Evolutionary conservation across 176 grass and related monocot genomes (phyloP), one percentile per base, ranked within the genome.

Genomic region (Rhynchospora tenuis): DNA sequence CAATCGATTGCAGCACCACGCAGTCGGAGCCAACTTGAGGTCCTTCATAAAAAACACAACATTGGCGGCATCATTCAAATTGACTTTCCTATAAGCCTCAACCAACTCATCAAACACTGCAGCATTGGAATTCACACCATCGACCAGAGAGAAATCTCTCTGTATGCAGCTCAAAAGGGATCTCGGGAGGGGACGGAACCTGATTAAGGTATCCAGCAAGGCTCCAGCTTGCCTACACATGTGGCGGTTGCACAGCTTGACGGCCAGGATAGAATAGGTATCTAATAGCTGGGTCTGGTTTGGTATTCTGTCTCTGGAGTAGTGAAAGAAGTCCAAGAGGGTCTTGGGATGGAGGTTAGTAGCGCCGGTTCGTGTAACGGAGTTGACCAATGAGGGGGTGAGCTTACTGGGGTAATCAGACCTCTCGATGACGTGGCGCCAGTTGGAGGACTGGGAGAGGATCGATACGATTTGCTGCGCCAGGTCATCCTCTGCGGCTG

Each of bases 271-370:
- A 47, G 86, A 86, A 23, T 86, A 90, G 74, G 90, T 79, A 59
- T 90, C 88, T 64, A 84, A 43, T 13, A 73, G 9, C 4, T 72
- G 76, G 20, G 59, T 62, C 15, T 88, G 67, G 38, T 69, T 38
- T 9, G 73, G 65, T 16, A 92, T 72, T 23, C 82, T 79, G 1
- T 60, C 45, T 31, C 81, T 59, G 19, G 88, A 89, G 86, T 91
- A 95, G 86, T 95, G 85, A 68, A 95, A 95, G 90, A 95, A 95
- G 52, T 95, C 88, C 3, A 92, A 68, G 14, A 95, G 88, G 79
- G 86, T 78, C 57, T 67, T 89, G 22, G 90, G 86, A 45, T 90
- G 71, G 74, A 89, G 59, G 42, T 33, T 13, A 50, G 43, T 17
- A 50, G 44, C 33, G 27, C 56, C 23, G 20, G 19, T 16, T 9